Conservation (phyloP, 2,329 filamentous ascomycete genomes). For the Ambrosiella cleistominuta region DNA sequence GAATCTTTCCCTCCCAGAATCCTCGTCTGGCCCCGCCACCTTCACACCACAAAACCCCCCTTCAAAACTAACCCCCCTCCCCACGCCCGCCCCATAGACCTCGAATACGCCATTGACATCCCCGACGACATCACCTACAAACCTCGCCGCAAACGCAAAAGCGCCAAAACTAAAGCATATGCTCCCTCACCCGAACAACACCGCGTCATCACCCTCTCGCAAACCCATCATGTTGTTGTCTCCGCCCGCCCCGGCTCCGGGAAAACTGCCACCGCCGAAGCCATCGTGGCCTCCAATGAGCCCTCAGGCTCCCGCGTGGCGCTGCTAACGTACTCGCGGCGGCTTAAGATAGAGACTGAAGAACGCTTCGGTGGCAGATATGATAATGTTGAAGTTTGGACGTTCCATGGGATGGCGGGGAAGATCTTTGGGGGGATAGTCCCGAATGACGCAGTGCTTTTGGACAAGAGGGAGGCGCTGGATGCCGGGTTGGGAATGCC, state of each 20-base stretch:
- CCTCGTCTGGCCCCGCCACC: no score
- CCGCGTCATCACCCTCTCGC: slow-evolving; percentile 16
- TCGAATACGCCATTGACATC: no score
- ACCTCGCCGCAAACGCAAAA: no score
- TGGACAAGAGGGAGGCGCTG: background rate
- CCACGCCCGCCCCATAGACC: no score
- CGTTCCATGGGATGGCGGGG: slow-evolving; percentile 18
- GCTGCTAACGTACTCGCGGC: slow-evolving; percentile 18
- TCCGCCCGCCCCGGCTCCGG: slow-evolving; percentile 20
- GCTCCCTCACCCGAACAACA: slow-evolving; percentile 17
- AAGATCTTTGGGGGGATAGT: slow-evolving; percentile 14
- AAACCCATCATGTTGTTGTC: slow-evolving; percentile 18
- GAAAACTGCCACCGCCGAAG: slow-evolving; percentile 19
- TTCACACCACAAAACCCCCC: no score
- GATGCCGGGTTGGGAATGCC: slow-evolving; percentile 15
- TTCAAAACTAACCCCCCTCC: no score
- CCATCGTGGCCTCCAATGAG: slow-evolving; percentile 15
- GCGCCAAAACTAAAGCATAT: background rate
- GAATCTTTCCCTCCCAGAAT: no score
- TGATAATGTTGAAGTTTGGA: slow-evolving; percentile 15
- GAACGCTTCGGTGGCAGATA: slow-evolving; percentile 15
- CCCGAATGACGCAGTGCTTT: slow-evolving; percentile 14
- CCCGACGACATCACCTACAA: no score
- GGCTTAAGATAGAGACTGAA: slow-evolving; percentile 17
- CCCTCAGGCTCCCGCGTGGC: slow-evolving; percentile 13